Evolutionary conservation across 2,329 filamentous ascomycete species (phyloP), one percentile per base, ranked within the genome.

Genomic region (Pseudogymnoascus sp.): DNA sequence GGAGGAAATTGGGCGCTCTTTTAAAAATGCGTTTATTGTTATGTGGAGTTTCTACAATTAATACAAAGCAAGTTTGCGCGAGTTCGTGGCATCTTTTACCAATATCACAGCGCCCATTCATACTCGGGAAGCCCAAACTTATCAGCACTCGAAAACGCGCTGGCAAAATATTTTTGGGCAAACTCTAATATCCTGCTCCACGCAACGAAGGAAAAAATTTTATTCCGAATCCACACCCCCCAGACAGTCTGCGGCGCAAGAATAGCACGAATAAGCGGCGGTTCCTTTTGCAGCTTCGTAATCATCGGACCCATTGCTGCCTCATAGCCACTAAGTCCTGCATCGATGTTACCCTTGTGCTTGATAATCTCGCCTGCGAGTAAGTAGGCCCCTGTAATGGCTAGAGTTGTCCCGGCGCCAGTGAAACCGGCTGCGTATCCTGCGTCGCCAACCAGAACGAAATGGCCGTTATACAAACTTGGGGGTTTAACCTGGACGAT

Each of bases 211-310:
- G 70, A 69, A 60, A 81, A 75, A 0, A 78, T 63, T 0, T 62
- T 63, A 58, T 81, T 79, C 27, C 79, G 70, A 25, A 80, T 1
- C 75, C 76, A 75, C 15, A 80, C 69, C 0, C 75, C 78, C 75
- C 75, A 78, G 5, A 68, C 69, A 6, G 76, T 78, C 68, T 79
- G 76, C n/a, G 78, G 78, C 6, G 73, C 75, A 21, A 80, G 36
- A 27, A 80, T 62, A 1, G 64, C 64, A 5, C 69, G 69, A 1
- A 79, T 59, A 0, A 74, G 61, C 1, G 73, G 70, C 35, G 63
- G 61, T 59, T 60, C 68, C 55, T 71, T 71, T 52, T 73, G 71
- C 65, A 73, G 37, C 13, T 48, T 48, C 13, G 42, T 8, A 13
- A 48, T 31, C 4, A 76, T 67, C 4, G 75, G 73, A 39, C 69